Percentiles rank a stretch among this genome's conserved stretches.
phyloP scores from a whole-genome alignment of 257 asterid species.

The Solanum bulbocastanum region DNA sequence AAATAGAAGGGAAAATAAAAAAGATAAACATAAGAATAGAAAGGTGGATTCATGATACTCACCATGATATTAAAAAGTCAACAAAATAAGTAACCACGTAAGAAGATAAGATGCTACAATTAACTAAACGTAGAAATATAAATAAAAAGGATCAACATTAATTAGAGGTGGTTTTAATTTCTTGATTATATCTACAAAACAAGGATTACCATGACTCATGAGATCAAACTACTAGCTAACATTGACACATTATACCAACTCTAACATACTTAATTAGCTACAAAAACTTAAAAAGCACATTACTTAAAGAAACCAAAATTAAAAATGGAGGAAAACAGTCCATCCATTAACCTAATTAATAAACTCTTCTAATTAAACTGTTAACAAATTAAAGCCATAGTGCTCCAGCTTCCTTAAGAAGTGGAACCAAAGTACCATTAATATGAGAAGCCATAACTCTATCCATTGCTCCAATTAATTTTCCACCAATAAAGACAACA shows the following conservation, averaged over 20 bases:
- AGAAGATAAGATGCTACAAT: too few relatives aligned
- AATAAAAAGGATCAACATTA: background rate
- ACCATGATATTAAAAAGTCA: too few relatives aligned
- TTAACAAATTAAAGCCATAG: conserved; percentile 22
- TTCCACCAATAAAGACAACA: conserved; percentile 39
- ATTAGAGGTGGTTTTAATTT: background rate
- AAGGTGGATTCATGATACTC: too few relatives aligned
- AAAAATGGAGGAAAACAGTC: background rate
- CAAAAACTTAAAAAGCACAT: background rate
- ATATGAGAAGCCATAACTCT: conserved; percentile 43
- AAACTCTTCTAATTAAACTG: background rate
- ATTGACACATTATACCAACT: background rate
- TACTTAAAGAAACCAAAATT: background rate
- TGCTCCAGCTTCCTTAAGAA: conserved; percentile 39
- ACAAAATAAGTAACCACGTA: too few relatives aligned
- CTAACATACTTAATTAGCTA: background rate
- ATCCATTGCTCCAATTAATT: conserved; percentile 36
- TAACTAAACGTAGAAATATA: too few relatives aligned
- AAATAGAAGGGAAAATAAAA: too few relatives aligned
- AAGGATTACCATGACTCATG: background rate
- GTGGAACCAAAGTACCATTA: conserved; percentile 32
- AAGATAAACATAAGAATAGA: too few relatives aligned
- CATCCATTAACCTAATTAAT: background rate
- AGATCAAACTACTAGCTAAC: background rate
- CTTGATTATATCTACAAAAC: background rate